These are phyloP conservation scores for Telfairia occidentalis DNA, from an alignment of 331 rosid species.

Conservation along the genomic window DNA sequence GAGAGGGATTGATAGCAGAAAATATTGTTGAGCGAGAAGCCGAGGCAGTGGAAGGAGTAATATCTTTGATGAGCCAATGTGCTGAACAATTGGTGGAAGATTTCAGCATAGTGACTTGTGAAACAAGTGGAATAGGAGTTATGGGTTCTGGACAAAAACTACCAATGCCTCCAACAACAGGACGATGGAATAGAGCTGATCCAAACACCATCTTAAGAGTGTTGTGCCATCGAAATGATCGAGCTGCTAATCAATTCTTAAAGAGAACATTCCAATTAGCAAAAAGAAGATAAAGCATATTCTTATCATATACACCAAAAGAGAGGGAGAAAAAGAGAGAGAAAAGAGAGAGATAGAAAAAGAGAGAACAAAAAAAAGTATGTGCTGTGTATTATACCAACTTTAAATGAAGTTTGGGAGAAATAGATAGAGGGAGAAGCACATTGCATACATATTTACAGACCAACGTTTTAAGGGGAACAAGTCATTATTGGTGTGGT, in stretches of 20 bases:
- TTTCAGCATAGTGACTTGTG: constrained; percentile 60
- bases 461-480: not conserved
- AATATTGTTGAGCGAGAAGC: constrained; percentile 71
- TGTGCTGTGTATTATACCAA: not conserved
- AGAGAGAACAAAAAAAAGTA: too few relatives aligned
- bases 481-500: not conserved
- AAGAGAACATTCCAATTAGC: constrained; percentile 76
- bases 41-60: constrained; percentile 58
- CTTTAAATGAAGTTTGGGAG: not conserved
- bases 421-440: not conserved
- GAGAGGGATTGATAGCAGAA: constrained; percentile 71
- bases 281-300: constrained; percentile 51
- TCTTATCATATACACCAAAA: constrained; percentile 11
- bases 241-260: constrained; percentile 57
- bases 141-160: constrained; percentile 46
- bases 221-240: constrained; percentile 67
- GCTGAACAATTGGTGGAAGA: constrained; percentile 79
- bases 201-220: constrained; percentile 87
- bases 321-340: not conserved
- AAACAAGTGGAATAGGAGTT: constrained; percentile 59
- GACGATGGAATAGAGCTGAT: constrained; percentile 77
- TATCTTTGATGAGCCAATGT: constrained; percentile 47
- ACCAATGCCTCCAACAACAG: constrained; percentile 90
- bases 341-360: not conserved
- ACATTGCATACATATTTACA: not conserved